Percentiles rank a stretch among this genome's conserved stretches.
Evolutionary conservation across 2,329 filamentous ascomycete genomes (phyloP).

Genomic region (Nannizziopsis barbatae): DNA sequence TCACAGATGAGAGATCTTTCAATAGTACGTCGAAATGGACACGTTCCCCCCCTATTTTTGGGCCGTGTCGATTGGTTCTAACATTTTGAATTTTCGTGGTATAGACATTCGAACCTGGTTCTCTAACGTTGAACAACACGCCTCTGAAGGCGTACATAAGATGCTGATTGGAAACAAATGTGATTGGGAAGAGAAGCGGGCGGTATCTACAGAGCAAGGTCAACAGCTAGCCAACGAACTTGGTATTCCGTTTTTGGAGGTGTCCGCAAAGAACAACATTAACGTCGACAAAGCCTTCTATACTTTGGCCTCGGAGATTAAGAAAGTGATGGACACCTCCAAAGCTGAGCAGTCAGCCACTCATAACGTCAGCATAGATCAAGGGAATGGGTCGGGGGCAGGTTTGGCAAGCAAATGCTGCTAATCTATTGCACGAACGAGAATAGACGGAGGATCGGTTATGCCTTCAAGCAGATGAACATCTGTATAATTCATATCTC

Average conservation of each 20-base stretch:
- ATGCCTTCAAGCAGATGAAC: slow-evolving; percentile 3
- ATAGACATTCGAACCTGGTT: slow-evolving; percentile 99
- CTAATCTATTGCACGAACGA: slow-evolving; percentile 34
- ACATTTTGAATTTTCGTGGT: background rate
- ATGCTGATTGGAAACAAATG: slow-evolving; percentile 99
- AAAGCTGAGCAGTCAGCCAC: slow-evolving; percentile 57
- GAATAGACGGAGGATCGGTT: background rate
- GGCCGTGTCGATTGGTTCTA: slow-evolving; percentile 9
- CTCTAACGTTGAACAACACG: slow-evolving; percentile 96
- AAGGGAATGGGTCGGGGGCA: slow-evolving; percentile 41
- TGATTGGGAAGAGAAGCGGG: slow-evolving; percentile 98
- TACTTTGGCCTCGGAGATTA: slow-evolving; percentile 88
- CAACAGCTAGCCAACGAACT: slow-evolving; percentile 91
- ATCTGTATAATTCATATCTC: slow-evolving; percentile 9
- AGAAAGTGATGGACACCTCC: slow-evolving; percentile 91
- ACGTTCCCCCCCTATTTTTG: slow-evolving; percentile 10
- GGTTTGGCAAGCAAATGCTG: slow-evolving; percentile 63
- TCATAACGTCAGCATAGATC: slow-evolving; percentile 57
- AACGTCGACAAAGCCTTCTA: slow-evolving; percentile 99
- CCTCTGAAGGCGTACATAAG: slow-evolving; percentile 98
- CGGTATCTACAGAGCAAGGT: slow-evolving; percentile 82
- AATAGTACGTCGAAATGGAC: slow-evolving; percentile 57
- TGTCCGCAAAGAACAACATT: slow-evolving; percentile 98
- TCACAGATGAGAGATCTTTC: slow-evolving; percentile 91
- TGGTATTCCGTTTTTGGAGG: slow-evolving; percentile 95